These are phyloP conservation scores for Fusarium gaditjirri DNA, from an alignment of 2,329 filamentous ascomycete species.

Conservation along the genomic window DNA sequence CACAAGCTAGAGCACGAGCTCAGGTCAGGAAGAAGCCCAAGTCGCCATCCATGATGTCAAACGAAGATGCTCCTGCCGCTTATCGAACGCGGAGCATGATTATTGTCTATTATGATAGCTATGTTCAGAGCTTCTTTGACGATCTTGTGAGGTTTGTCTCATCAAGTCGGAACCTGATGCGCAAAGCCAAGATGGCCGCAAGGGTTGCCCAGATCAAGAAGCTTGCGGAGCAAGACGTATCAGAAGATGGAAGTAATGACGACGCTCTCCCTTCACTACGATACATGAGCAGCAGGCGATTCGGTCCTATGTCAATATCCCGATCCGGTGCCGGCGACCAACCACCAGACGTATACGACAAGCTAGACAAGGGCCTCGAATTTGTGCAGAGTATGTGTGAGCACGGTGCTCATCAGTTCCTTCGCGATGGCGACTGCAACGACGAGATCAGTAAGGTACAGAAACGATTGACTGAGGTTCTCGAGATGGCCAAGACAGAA, in stretches of 20 bases:
- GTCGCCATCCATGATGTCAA: constrained; percentile 63
- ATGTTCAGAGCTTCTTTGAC: constrained; percentile 85
- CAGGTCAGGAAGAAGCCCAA: constrained; percentile 62
- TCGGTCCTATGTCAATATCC: constrained; percentile 46
- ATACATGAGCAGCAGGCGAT: constrained; percentile 53
- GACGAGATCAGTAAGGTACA: constrained; percentile 78
- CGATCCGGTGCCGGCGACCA: constrained; percentile 42
- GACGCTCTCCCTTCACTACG: constrained; percentile 54
- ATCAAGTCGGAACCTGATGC: constrained; percentile 81
- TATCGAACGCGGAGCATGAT: constrained; percentile 80
- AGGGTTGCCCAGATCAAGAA: constrained; percentile 74
- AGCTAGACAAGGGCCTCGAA: constrained; percentile 81
- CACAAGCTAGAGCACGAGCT: constrained; percentile 54
- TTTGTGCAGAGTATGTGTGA: constrained; percentile 85
- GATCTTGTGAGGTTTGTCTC: constrained; percentile 84
- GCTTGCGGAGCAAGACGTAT: constrained; percentile 68
- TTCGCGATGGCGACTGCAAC: constrained; percentile 88
- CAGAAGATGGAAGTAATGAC: constrained; percentile 59
- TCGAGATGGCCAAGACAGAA: constrained; percentile 69
- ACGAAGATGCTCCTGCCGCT: constrained; percentile 60
- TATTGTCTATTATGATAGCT: constrained; percentile 91
- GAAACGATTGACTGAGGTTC: constrained; percentile 70
- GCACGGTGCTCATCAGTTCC: constrained; percentile 85
- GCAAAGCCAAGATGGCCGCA: constrained; percentile 87
- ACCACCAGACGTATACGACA: constrained; percentile 70